Conservation (phyloP, 805 yeast species). For the Pichia phayaonensis region DNA sequence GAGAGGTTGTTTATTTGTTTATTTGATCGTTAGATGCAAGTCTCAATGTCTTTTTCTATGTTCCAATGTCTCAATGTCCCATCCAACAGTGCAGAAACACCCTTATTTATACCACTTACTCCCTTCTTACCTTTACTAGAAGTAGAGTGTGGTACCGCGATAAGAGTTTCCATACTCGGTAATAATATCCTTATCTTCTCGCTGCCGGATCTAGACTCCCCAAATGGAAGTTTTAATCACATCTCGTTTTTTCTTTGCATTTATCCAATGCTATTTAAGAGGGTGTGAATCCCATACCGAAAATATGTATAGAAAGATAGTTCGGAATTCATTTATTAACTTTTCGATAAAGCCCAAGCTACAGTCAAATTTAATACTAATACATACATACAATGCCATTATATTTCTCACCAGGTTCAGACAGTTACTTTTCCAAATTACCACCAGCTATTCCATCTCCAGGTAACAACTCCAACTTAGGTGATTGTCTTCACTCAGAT, state of each 20-base stretch:
- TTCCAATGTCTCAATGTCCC: too few species aligned
- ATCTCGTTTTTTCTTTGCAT: neutral
- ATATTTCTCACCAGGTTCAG: slow-evolving; percentile 43
- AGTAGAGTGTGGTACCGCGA: neutral
- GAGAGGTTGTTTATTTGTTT: too few species aligned
- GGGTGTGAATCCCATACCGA: neutral
- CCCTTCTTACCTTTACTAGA: neutral
- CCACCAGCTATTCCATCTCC: slow-evolving; percentile 58
- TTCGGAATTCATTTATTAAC: too few species aligned
- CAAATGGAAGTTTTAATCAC: neutral
- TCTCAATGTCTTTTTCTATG: too few species aligned
- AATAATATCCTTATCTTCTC: neutral
- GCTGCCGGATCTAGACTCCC: neutral
- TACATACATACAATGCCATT: slow-evolving; percentile 39
- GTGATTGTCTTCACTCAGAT: slow-evolving; percentile 56
- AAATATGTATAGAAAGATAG: too few species aligned
- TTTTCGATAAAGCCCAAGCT: neutral
- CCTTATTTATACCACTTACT: neutral
- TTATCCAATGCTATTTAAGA: neutral
- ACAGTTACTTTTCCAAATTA: slow-evolving; percentile 40
- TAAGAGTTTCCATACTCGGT: neutral
- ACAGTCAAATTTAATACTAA: too few species aligned
- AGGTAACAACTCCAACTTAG: slow-evolving; percentile 62
- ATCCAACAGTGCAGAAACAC: neutral
- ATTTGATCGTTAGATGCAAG: too few species aligned